phyloP scores from a whole-genome alignment of 331 rosid genomes.

The Telfairia occidentalis region DNA sequence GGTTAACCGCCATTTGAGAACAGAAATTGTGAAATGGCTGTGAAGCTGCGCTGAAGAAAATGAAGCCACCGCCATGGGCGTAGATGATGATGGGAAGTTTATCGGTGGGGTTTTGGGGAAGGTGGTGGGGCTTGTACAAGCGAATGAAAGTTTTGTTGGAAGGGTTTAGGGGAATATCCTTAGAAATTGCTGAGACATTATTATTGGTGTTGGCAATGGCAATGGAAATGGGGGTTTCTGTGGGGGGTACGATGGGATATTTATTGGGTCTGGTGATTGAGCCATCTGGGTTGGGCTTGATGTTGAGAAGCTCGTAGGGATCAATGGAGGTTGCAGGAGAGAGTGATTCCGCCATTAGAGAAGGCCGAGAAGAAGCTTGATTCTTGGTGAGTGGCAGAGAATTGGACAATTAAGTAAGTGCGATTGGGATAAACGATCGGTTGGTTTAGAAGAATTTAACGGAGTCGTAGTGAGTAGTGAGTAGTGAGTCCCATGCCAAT shows the following conservation, averaged over 20 bases:
- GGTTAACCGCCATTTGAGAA: constrained; percentile 13
- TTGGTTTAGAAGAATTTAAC: too few relatives aligned
- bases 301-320: background rate
- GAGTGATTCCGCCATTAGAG: background rate
- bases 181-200: constrained; percentile 23
- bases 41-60: constrained; percentile 41
- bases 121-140: constrained; percentile 47
- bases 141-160: constrained; percentile 41
- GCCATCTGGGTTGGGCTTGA: background rate
- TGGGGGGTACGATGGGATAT: too few relatives aligned
- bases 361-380: background rate
- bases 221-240: too few relatives aligned
- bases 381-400: too few relatives aligned
- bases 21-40: constrained; percentile 38
- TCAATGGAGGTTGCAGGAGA: background rate
- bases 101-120: background rate
- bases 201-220: too few relatives aligned
- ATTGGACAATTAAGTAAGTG: too few relatives aligned
- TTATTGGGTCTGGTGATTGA: background rate
- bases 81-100: constrained; percentile 53
- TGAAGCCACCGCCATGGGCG: constrained; percentile 87
- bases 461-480: too few relatives aligned
- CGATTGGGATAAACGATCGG: too few relatives aligned
- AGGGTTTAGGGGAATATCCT: constrained; percentile 43
- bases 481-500: too few relatives aligned